Conservation (phyloP, 169 alveolate species). For the Plasmodium berghei region DNA sequence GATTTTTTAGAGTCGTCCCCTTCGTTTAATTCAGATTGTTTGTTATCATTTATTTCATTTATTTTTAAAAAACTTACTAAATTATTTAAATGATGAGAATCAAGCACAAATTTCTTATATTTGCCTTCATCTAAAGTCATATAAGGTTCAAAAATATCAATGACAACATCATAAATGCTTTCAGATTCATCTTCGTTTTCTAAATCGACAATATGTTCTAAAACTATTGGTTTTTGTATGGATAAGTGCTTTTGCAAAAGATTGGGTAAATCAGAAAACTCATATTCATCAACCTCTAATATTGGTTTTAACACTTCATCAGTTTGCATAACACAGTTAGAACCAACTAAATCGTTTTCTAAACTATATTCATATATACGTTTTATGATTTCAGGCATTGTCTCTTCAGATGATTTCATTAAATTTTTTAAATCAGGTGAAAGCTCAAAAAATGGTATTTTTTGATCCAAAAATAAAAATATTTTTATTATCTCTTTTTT, state of each 20-base stretch:
- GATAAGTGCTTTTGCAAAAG: conserved; percentile 58
- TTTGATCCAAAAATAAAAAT: conserved; percentile 65
- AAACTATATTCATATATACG: conserved; percentile 73
- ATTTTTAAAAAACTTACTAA: conserved; percentile 47
- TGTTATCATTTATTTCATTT: conserved; percentile 25
- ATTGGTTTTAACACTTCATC: conserved; percentile 66
- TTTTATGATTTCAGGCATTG: conserved; percentile 67
- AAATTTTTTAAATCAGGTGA: conserved; percentile 53
- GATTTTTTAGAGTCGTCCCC: neutral
- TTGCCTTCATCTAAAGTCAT: conserved; percentile 49
- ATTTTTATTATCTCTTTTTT: conserved; percentile 58
- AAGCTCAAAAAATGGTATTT: conserved; percentile 74
- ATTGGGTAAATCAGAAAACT: conserved; percentile 60
- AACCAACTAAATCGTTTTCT: conserved; percentile 65
- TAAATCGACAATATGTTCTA: conserved; percentile 61
- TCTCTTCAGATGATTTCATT: conserved; percentile 71
- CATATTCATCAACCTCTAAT: conserved; percentile 73
- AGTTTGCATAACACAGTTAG: conserved; percentile 39
- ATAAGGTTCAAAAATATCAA: conserved; percentile 71
- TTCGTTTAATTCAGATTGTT: neutral
- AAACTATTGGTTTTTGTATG: conserved; percentile 71
- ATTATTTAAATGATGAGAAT: conserved; percentile 49
- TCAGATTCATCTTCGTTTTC: conserved; percentile 66
- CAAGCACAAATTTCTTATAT: conserved; percentile 50
- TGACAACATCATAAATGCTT: conserved; percentile 66